phyloP scores from a whole-genome alignment of 768 basidiomycete genomes.

The Cyclocybe cylindracea region DNA sequence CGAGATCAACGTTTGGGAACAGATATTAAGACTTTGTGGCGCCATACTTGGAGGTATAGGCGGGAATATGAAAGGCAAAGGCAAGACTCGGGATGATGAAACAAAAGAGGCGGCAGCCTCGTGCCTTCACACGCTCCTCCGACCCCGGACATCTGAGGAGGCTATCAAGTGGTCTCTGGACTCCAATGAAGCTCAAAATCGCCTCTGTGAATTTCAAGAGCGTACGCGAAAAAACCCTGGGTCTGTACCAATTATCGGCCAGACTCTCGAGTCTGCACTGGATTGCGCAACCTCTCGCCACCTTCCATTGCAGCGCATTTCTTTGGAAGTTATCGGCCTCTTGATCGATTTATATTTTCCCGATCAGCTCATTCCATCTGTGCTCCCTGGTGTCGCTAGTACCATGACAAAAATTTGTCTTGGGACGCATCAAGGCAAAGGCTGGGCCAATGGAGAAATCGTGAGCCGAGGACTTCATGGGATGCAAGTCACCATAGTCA shows the following conservation, averaged over 20 bases:
- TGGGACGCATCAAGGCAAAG: constrained; percentile 51
- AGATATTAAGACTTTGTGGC: constrained; percentile 77
- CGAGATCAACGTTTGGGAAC: constrained; percentile 76
- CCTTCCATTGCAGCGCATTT: constrained; percentile 60
- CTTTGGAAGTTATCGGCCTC: constrained; percentile 57
- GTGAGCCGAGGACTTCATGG: constrained; percentile 60
- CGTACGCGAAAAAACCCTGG: constrained; percentile 41
- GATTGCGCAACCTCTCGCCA: constrained; percentile 54
- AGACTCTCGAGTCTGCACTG: constrained; percentile 78
- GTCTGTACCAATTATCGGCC: constrained; percentile 80
- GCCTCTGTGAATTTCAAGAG: constrained; percentile 38
- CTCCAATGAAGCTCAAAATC: constrained; percentile 22
- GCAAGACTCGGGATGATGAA: constrained; percentile 75
- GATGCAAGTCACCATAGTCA: constrained; percentile 54
- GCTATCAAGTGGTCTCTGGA: constrained; percentile 25
- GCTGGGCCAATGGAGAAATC: constrained; percentile 73
- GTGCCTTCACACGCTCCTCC: constrained; percentile 68
- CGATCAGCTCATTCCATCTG: constrained; percentile 54
- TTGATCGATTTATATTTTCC: constrained; percentile 62
- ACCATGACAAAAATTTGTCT: constrained; percentile 71
- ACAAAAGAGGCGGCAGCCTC: constrained; percentile 72
- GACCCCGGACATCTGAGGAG: constrained; percentile 44
- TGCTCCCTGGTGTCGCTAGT: constrained; percentile 86
- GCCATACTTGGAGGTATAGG: constrained; percentile 67
- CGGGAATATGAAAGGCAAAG: constrained; percentile 56